Conservation (phyloP, 495 filamentous ascomycete genomes). For the Aeminium ludgeri region DNA sequence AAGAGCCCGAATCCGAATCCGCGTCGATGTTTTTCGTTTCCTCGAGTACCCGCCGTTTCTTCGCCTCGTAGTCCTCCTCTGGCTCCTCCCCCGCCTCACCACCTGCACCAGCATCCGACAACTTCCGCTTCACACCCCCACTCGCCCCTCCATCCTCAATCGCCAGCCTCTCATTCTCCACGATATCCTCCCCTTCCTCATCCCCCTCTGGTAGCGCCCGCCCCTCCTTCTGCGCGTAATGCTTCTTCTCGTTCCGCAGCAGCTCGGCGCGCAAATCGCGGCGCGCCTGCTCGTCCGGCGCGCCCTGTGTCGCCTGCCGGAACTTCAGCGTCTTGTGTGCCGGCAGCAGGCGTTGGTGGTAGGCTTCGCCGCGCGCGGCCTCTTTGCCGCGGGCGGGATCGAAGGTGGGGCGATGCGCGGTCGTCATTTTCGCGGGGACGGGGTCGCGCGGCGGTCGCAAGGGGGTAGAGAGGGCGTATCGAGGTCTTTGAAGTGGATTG, state of each 20-base stretch:
- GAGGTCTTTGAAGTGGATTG: not conserved
- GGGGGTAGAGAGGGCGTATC: not conserved
- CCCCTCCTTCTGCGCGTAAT: constrained; percentile 72
- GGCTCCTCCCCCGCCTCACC: constrained; percentile 16
- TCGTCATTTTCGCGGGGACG: constrained; percentile 24
- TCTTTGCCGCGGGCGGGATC: constrained; percentile 92
- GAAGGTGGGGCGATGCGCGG: constrained; percentile 74
- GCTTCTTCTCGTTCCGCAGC: constrained; percentile 67
- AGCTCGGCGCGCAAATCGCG: constrained; percentile 87
- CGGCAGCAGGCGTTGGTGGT: constrained; percentile 89
- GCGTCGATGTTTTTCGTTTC: constrained; percentile 83
- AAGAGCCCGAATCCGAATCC: constrained; percentile 34
- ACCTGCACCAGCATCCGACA: constrained; percentile 31
- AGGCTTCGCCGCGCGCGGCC: constrained; percentile 79
- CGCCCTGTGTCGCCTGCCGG: constrained; percentile 80
- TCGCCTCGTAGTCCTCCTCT: constrained; percentile 58
- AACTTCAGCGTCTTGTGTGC: constrained; percentile 84
- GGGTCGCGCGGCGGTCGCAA: too few relatives aligned
- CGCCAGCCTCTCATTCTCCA: constrained; percentile 1
- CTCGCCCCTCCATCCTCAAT: constrained; percentile 24
- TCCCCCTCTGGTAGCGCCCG: constrained; percentile 25
- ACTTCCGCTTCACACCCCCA: constrained; percentile 42
- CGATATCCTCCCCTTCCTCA: constrained; percentile 9
- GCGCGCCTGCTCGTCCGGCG: constrained; percentile 50
- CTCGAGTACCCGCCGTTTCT: constrained; percentile 72